Evolutionary conservation across 352 stramenopile genomes (phyloP), one percentile per base, ranked within the genome.

Genomic region (Pythium grandisporangium): DNA sequence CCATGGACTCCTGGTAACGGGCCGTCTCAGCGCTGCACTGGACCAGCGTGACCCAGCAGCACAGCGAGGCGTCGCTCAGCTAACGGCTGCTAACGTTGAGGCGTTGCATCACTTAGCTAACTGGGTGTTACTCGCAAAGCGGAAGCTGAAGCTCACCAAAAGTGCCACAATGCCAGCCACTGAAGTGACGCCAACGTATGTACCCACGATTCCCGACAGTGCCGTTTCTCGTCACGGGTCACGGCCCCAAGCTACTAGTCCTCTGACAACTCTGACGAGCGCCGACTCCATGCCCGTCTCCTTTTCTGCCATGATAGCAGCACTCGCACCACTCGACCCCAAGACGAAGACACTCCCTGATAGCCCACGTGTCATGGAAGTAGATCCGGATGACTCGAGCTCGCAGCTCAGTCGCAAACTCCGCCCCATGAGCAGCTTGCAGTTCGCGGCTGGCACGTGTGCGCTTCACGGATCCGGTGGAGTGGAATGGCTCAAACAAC

Each of bases 101-200:
- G 62, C 65, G 27, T 53, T 89, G 20, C 63, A 78, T 12, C 70
- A 90, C 51, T 54, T 94, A 20, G 70, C 71, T 14, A 88, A 88
- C 42, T 92, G 78, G 78, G 71, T 89, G 12, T 43, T 89, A 19
- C 51, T 92, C 7, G 75, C 73, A 14, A 85, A 84, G 40, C 75
- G 75, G 27, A 84, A 87, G 50, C 58, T 82, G 30, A n/a, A n/a
- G n/a, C n/a, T n/a, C n/a, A n/a, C n/a, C n/a, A n/a, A n/a, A n/a
- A n/a, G n/a, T n/a, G n/a, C n/a, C n/a, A n/a, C n/a, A n/a, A n/a
- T n/a, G n/a, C n/a, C n/a, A n/a, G n/a, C n/a, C n/a, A n/a, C n/a
- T n/a, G n/a, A n/a, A n/a, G n/a, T n/a, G n/a, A n/a, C n/a, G n/a
- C n/a, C n/a, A n/a, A n/a, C n/a, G n/a, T n/a, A n/a, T n/a, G n/a